A percentile compares a stretch with the other conserved stretches of the same genome.
Conservation (phyloP, 495 filamentous ascomycete species). For the Neurospora sp. region DNA sequence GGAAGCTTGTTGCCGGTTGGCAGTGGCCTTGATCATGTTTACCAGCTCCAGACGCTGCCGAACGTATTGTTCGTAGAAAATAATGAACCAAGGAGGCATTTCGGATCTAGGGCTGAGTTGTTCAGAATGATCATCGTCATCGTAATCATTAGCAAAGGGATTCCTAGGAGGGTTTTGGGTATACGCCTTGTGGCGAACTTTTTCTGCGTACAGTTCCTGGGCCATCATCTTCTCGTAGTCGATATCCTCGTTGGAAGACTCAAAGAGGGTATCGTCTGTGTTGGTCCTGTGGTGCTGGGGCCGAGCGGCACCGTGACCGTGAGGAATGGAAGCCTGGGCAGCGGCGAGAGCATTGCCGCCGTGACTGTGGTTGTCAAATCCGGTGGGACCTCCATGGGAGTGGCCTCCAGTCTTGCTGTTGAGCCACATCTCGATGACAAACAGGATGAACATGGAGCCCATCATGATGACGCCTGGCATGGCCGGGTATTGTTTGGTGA, state of each 20-base stretch:
- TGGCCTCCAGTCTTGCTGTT: constrained; percentile 41
- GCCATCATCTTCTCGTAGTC: constrained; percentile 34
- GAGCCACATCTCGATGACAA: constrained; percentile 47
- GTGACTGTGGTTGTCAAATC: constrained; percentile 21
- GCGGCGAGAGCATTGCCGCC: constrained; percentile 6
- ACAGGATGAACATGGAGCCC: constrained; percentile 45
- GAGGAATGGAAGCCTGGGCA: not conserved
- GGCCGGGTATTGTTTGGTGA: constrained; percentile 45
- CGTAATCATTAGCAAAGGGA: constrained; percentile 18
- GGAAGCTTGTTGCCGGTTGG: not conserved
- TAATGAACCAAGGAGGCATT: constrained; percentile 46
- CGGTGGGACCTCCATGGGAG: constrained; percentile 39
- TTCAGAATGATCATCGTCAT: not conserved
- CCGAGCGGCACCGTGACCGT: not conserved
- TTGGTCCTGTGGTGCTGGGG: constrained; percentile 21
- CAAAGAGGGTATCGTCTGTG: constrained; percentile 19
- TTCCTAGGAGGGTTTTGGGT: constrained; percentile 2
- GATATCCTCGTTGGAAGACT: constrained; percentile 18
- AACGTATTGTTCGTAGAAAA: constrained; percentile 46
- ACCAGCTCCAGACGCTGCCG: constrained; percentile 34
- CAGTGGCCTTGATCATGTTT: constrained; percentile 29
- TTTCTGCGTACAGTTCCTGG: constrained; percentile 27
- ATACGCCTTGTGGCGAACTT: constrained; percentile 4
- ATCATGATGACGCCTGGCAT: constrained; percentile 52
- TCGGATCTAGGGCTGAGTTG: constrained; percentile 26